Conservation (phyloP, 2,329 filamentous ascomycete species). For the Tolypocladium ophioglossoides region DNA sequence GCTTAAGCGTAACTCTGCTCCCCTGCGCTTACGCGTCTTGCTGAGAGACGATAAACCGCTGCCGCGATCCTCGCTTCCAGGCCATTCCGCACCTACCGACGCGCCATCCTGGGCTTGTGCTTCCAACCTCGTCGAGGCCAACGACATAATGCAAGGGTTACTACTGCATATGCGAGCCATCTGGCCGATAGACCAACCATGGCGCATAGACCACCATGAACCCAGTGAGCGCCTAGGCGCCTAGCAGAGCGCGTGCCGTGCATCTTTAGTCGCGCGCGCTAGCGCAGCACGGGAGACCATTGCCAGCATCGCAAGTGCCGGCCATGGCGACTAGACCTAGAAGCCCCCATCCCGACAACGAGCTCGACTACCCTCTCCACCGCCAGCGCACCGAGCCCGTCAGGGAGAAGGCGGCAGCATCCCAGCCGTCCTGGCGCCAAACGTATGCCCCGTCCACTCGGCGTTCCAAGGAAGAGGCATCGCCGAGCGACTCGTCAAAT, state of each 20-base stretch:
- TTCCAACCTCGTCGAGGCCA: conserved; percentile 9
- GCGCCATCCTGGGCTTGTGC: background rate
- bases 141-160: conserved; percentile 17
- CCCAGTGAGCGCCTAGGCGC: conserved; percentile 42
- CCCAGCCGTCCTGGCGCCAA: conserved; percentile 35
- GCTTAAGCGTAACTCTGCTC: background rate
- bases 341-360: too few species aligned
- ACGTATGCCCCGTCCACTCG: conserved; percentile 42
- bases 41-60: background rate
- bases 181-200: conserved; percentile 40
- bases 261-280: conserved; percentile 24
- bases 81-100: background rate
- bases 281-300: conserved; percentile 26
- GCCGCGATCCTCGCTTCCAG: background rate
- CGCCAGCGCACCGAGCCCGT: conserved; percentile 30
- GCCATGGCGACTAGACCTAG: conserved; percentile 35
- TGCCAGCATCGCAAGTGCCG: conserved; percentile 40
- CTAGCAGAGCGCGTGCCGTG: conserved; percentile 26
- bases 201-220: conserved; percentile 40
- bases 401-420: conserved; percentile 24
- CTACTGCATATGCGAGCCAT: conserved; percentile 20
- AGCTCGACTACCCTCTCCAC: conserved; percentile 31
- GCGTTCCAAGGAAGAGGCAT: conserved; percentile 39
- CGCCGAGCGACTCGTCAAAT: conserved; percentile 32
- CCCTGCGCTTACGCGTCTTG: background rate